These are phyloP conservation scores for Boletus sp. DNA, from an alignment of 768 basidiomycete species.

Conservation along the genomic window DNA sequence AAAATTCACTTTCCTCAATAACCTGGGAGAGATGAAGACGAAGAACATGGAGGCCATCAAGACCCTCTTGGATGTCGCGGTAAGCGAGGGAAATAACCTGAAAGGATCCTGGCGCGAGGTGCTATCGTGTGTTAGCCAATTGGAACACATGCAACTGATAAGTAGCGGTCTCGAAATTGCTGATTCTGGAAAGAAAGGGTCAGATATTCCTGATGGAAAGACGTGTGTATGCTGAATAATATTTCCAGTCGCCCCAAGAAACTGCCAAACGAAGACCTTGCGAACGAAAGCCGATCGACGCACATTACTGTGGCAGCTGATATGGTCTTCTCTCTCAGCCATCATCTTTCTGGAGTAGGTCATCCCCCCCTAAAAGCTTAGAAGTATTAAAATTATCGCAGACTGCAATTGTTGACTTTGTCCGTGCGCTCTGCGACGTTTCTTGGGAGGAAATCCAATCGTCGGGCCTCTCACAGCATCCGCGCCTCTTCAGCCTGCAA, in stretches of 20 bases:
- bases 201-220: constrained; percentile 24
- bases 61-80: constrained; percentile 87
- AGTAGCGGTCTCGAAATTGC: constrained; percentile 84
- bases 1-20: constrained; percentile 97
- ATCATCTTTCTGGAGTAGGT: constrained; percentile 90
- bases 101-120: constrained; percentile 98
- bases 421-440: constrained; percentile 91
- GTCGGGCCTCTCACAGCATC: constrained; percentile 90
- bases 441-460: constrained; percentile 99
- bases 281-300: constrained; percentile 93
- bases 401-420: constrained; percentile 98
- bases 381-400: constrained; percentile 31
- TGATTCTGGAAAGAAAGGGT: constrained; percentile 81
- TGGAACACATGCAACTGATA: constrained; percentile 98
- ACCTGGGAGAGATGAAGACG: constrained; percentile 96
- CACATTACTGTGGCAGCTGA: constrained; percentile 99
- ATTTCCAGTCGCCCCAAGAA: constrained; percentile 45
- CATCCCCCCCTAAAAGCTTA: background rate
- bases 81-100: constrained; percentile 94
- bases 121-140: constrained; percentile 92
- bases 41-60: constrained; percentile 99
- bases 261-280: constrained; percentile 86
- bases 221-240: constrained; percentile 4
- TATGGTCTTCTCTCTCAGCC: constrained; percentile 97
- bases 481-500: constrained; percentile 93